Evolutionary conservation across 495 filamentous ascomycete genomes (phyloP).

Genomic region (Glonium stellatum): DNA sequence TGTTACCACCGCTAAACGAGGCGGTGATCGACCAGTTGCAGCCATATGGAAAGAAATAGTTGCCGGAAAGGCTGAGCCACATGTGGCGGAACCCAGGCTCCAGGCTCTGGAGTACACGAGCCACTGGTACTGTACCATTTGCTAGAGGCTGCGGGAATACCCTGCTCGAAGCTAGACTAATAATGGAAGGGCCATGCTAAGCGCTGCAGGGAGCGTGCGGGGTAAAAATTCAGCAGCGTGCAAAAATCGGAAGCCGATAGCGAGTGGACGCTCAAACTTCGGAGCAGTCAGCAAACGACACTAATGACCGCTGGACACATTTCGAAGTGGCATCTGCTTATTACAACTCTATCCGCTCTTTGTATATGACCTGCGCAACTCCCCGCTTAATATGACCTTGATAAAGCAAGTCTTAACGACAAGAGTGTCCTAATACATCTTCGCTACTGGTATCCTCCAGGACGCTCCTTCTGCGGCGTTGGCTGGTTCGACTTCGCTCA

Average conservation of each 20-base stretch:
- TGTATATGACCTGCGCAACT: background rate
- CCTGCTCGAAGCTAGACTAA: background rate
- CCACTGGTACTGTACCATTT: no score
- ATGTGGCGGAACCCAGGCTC: no score
- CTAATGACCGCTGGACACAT: background rate
- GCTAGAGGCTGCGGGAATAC: no score
- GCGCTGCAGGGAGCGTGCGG: background rate
- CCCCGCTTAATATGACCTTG: background rate
- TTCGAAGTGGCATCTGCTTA: background rate
- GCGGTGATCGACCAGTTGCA: no score
- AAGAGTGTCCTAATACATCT: conserved; percentile 6
- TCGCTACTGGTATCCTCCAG: conserved; percentile 9
- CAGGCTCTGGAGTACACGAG: no score
- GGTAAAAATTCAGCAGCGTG: no score
- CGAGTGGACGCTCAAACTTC: background rate
- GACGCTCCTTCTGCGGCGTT: background rate
- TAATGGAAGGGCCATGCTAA: background rate
- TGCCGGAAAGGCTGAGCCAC: no score
- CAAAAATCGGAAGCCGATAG: no score
- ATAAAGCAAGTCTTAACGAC: background rate
- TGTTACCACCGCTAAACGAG: no score
- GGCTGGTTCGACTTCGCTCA: conserved; percentile 4
- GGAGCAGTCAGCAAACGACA: background rate
- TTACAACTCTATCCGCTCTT: no score
- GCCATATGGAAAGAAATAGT: no score